Evolutionary conservation across 2,329 filamentous ascomycete species (phyloP).

Genomic region (Nemania serpens): DNA sequence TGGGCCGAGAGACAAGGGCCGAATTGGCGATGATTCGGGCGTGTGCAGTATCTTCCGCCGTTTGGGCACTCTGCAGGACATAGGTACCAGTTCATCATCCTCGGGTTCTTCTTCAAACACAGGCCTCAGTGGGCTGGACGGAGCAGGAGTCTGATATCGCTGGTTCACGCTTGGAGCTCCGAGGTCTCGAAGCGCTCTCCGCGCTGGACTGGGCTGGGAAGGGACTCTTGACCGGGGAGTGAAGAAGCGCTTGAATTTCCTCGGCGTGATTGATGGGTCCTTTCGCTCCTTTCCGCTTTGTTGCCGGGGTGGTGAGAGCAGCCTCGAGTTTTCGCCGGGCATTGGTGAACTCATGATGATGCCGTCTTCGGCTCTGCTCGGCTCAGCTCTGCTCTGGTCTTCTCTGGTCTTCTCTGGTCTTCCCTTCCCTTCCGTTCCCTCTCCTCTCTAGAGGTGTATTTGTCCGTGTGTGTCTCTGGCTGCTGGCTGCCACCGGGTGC

Average conservation of each 20-base stretch:
- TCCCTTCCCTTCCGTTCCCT: neutral
- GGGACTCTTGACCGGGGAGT: constrained; percentile 52
- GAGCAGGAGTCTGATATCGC: constrained; percentile 45
- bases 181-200: constrained; percentile 49
- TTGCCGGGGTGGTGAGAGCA: constrained; percentile 36
- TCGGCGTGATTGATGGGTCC: constrained; percentile 58
- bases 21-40: constrained; percentile 46
- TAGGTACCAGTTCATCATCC: constrained; percentile 26
- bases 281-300: constrained; percentile 51
- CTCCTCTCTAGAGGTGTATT: neutral
- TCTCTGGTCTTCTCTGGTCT: neutral
- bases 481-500: constrained; percentile 1
- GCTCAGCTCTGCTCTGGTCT: neutral
- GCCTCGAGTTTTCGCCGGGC: constrained; percentile 27
- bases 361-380: neutral
- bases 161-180: constrained; percentile 47
- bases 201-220: constrained; percentile 45
- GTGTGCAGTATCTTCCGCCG: constrained; percentile 47
- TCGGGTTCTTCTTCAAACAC: constrained; percentile 36
- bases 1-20: constrained; percentile 34
- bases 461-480: neutral
- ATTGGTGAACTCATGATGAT: constrained; percentile 25
- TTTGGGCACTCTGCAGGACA: constrained; percentile 40
- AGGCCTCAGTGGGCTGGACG: constrained; percentile 47
- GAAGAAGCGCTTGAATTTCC: constrained; percentile 60